Base-by-base conservation (phyloP, 805 yeast species). In the Starmerella kuoi region DNA sequence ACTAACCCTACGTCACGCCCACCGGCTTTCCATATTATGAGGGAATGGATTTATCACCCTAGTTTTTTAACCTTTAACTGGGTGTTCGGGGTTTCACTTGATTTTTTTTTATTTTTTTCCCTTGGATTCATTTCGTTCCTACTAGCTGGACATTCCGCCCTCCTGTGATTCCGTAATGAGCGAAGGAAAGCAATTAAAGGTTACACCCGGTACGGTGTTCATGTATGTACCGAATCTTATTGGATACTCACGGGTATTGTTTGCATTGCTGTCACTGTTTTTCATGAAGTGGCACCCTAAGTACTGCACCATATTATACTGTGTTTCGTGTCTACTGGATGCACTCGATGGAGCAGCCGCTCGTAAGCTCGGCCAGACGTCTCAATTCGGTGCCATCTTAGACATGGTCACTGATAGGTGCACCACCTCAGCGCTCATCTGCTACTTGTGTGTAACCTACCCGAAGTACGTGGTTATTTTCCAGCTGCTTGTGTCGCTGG, bases 331-430 rank as follows among this genome's bases (percentile, higher is more conserved):
- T 54, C 67, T 91, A 42, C 67, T 91, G 48, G 99, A 91, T 62
- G 99, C 99, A 0, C 74, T 86, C 44, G 99, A 91, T 60, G 99
- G 99, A 3, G 77, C 79, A 42, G 94, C 95, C 44, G 99, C 99
- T 4, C 72, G 99, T 49, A 72, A 72, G 55, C 84, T 70, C 60
- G 75, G 82, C 59, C 99, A 91, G 61, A 79, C 94, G 14, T 83
- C 96, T 25, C 73, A 75, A 52, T 84, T 85, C 52, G 99, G 99
- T 28, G 97, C 98, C 17, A 94, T 93, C 18, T 71, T 91, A 54
- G 99, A 91, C 62, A 91, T 91, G 99, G 96, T 91, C 25, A 88
- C 98, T 17, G 99, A 91, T 61, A 72, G 99, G 58, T 91, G 96
- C 60, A 87, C 98, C 12, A 91, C 99, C 0, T 75, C 94, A 12